phyloP scores from a whole-genome alignment of 2,329 filamentous ascomycete species.

The Didymella pinodella region DNA sequence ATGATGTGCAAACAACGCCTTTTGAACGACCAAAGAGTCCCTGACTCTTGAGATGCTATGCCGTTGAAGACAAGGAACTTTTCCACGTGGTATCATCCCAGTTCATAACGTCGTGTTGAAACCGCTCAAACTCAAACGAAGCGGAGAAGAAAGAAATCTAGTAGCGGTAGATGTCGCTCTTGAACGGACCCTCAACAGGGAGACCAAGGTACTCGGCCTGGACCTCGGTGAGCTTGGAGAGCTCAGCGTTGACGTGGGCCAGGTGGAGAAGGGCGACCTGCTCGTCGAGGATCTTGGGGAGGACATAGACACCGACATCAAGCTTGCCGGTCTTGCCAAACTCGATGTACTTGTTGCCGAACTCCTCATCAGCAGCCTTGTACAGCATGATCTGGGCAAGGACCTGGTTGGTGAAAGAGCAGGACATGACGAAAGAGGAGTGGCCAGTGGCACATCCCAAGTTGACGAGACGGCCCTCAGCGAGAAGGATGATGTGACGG shows the following conservation, averaged over 20 bases:
- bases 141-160: constrained; percentile 46
- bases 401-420: constrained; percentile 99
- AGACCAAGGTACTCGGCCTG: constrained; percentile 97
- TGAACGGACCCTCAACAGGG: constrained; percentile 87
- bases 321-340: constrained; percentile 94
- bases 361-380: constrained; percentile 89
- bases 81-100: constrained; percentile 62
- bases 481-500: constrained; percentile 97
- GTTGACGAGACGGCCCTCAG: constrained; percentile 99
- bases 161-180: constrained; percentile 81
- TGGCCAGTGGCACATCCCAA: constrained; percentile 98
- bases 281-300: constrained; percentile 99
- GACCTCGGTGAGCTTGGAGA: constrained; percentile 81
- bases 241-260: constrained; percentile 91
- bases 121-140: constrained; percentile 39
- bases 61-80: constrained; percentile 70
- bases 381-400: constrained; percentile 98
- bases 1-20: constrained; percentile 51
- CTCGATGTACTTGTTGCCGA: constrained; percentile 93
- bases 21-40: constrained; percentile 44
- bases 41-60: constrained; percentile 54
- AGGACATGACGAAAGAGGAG: constrained; percentile 99
- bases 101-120: constrained; percentile 68
- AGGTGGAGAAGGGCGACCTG: constrained; percentile 96
- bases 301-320: constrained; percentile 89